Percentiles rank a stretch among this genome's conserved stretches.
These are phyloP conservation scores for Populus simonii DNA, from an alignment of 345 rosid species.

Conservation along the genomic window DNA sequence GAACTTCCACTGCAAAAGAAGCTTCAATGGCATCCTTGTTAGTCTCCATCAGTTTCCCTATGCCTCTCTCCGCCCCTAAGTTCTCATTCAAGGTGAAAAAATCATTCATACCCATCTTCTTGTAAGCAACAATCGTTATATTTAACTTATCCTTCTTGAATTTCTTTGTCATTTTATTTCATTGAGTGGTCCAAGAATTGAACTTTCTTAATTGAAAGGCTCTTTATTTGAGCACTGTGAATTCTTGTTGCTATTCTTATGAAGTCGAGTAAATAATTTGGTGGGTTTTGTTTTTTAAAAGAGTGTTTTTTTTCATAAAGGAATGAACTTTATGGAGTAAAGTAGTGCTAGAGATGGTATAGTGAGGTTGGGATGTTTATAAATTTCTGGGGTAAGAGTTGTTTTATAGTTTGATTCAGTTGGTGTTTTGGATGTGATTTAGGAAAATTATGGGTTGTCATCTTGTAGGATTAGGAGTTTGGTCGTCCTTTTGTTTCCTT, in stretches of 20 bases:
- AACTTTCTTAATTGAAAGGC: not conserved
- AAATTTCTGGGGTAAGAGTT: not conserved
- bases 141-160: not conserved
- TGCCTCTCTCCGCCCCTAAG: constrained; percentile 10
- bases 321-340: not conserved
- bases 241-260: not conserved
- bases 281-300: not conserved
- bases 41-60: constrained; percentile 12
- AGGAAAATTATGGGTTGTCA: not conserved
- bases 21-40: constrained; percentile 25
- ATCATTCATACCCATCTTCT: not conserved
- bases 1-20: not conserved
- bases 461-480: not conserved
- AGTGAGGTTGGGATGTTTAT: not conserved
- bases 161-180: not conserved
- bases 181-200: not conserved
- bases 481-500: not conserved
- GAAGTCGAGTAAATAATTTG: not conserved
- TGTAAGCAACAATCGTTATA: not conserved
- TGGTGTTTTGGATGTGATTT: not conserved
- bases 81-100: constrained; percentile 16
- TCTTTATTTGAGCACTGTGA: not conserved
- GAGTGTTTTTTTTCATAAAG: not conserved
- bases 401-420: not conserved
- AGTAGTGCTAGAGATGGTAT: not conserved